These are phyloP conservation scores for Hirsutella rhossiliensis DNA, from an alignment of 2,329 filamentous ascomycete genomes.

Conservation along the genomic window DNA sequence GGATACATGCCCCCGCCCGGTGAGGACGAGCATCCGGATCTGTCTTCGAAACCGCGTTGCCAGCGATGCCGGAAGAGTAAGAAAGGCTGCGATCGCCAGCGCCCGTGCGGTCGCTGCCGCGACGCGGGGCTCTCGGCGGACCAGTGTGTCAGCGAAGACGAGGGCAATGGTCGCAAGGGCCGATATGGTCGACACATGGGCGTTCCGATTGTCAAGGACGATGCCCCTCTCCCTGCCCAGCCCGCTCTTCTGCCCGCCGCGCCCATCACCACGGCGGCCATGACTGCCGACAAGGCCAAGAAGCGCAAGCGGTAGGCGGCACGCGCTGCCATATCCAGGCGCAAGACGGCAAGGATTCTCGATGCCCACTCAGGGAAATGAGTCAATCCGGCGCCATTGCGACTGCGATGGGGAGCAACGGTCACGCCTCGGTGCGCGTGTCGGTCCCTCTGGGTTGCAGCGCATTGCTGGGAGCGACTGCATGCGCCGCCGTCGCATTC, in stretches of 20 bases:
- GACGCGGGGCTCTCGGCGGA: constrained; percentile 90
- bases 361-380: background rate
- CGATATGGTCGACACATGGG: constrained; percentile 70
- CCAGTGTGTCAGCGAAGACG: constrained; percentile 93
- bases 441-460: no score
- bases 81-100: constrained; percentile 95
- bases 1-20: constrained; percentile 40
- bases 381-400: background rate
- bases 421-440: no score
- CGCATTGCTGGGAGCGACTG: no score
- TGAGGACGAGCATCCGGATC: constrained; percentile 79
- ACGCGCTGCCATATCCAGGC: background rate
- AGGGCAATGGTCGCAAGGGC: constrained; percentile 93
- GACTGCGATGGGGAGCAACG: background rate
- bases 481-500: no score
- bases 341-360: background rate
- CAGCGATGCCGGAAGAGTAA: constrained; percentile 99
- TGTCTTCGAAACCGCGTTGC: constrained; percentile 92
- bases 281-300: constrained; percentile 42
- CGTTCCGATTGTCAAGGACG: constrained; percentile 49
- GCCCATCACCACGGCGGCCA: constrained; percentile 25
- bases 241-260: constrained; percentile 30
- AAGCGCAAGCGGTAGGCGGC: constrained; percentile 44
- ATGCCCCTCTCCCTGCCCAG: constrained; percentile 26
- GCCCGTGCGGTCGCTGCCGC: constrained; percentile 88